Conservation (phyloP, 2,329 filamentous ascomycete species). For the Colletotrichum zoysiae region DNA sequence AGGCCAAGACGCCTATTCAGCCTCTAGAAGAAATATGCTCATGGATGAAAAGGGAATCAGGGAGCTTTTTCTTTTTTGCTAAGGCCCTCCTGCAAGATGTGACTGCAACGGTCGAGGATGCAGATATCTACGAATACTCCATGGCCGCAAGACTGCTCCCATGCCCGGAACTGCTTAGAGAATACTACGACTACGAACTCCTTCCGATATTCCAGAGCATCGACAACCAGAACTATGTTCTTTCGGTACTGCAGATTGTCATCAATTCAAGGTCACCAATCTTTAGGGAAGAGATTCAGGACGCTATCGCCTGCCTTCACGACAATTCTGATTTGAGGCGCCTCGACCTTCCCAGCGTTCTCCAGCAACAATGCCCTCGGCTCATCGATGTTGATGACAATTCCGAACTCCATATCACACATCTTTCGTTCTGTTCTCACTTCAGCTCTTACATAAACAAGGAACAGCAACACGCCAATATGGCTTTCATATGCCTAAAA, state of each 20-base stretch:
- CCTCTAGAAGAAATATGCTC: not conserved
- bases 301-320: constrained; percentile 32
- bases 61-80: constrained; percentile 41
- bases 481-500: constrained; percentile 43
- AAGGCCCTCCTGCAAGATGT: constrained; percentile 40
- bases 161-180: constrained; percentile 36
- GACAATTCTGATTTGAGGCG: constrained; percentile 5
- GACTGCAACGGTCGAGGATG: not conserved
- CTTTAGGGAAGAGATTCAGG: not conserved
- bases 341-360: constrained; percentile 23
- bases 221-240: constrained; percentile 26
- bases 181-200: constrained; percentile 41
- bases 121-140: constrained; percentile 18
- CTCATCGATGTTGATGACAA: constrained; percentile 32
- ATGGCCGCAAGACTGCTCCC: constrained; percentile 3
- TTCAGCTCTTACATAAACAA: constrained; percentile 30
- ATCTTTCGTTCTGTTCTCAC: constrained; percentile 30
- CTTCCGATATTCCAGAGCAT: constrained; percentile 43
- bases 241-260: constrained; percentile 20
- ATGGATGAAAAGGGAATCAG: constrained; percentile 38
- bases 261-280: not conserved
- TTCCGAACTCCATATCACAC: constrained; percentile 15
- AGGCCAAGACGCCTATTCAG: not conserved
- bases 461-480: constrained; percentile 41
- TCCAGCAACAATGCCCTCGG: constrained; percentile 34